Evolutionary conservation across 2,329 filamentous ascomycete species (phyloP), one percentile per base, ranked within the genome.

Genomic region (Aureobasidium sp.): DNA sequence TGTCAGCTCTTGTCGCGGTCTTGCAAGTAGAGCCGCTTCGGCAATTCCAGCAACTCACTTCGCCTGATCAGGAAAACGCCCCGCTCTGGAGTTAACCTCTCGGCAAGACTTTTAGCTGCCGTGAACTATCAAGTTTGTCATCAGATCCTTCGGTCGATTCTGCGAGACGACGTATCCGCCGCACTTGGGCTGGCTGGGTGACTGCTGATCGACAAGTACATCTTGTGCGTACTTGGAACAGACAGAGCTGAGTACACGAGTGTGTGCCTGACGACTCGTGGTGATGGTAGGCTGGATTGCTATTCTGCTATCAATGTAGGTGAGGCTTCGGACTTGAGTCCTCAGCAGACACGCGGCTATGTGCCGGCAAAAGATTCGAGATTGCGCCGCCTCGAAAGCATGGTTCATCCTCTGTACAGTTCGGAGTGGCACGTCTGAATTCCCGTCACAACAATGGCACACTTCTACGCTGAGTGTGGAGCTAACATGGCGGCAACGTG

Each of bases 141-240:
- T 57, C n/a, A 15, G 13, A 57, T 44, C 53, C 53, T 57, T 46
- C 27, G n/a, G 39, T 41, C 20, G 23, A 23, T 57, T 26, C 34
- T 57, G 53, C 53, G 29, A 34, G 53, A 26, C 53, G 39, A 57
- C 53, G 53, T 46, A 34, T 32, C 42, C n/a, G 13, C 51, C 51
- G 37, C 12, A 9, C 36, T 42, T 42, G 42, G 51, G 51, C 51
- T 55, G 51, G 51, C 53, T 57, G 39, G 53, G n/a, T 13, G 39
- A 26, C 41, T 36, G 53, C 39, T 7, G 53, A 57, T 36, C 20
- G 13, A 20, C 53, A 57, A 41, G 36, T 44, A 57, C 53, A 34
- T 57, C 5, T 12, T 29, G 42, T 15, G 27, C n/a, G 12, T 15
- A 57, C 29, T 32, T 8, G 9, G 8, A 10, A 8, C 5, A 13